Conservation (phyloP, 495 filamentous ascomycete genomes). For the Glarea lozoyensis region DNA sequence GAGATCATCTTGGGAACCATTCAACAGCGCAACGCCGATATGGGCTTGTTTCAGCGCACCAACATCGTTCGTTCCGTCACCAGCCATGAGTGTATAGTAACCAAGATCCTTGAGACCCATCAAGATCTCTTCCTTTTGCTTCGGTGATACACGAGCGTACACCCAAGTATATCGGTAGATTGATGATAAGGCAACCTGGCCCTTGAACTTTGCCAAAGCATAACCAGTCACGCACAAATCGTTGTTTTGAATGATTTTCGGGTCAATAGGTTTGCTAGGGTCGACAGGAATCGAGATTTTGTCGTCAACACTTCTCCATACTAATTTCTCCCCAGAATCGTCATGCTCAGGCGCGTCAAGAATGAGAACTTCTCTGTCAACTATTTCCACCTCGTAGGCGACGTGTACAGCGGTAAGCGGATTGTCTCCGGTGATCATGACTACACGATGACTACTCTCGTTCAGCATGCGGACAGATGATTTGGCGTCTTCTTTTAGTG, state of each 20-base stretch:
- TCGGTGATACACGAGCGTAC: slow-evolving; percentile 94
- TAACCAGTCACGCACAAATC: slow-evolving; percentile 97
- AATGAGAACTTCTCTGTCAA: slow-evolving; percentile 91
- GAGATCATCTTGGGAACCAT: slow-evolving; percentile 86
- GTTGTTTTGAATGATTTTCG: slow-evolving; percentile 72
- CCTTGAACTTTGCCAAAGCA: slow-evolving; percentile 82
- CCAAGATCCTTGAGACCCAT: slow-evolving; percentile 91
- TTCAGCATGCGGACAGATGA: slow-evolving; percentile 93
- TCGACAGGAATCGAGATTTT: slow-evolving; percentile 81
- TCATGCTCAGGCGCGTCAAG: slow-evolving; percentile 92
- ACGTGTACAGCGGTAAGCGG: slow-evolving; percentile 95
- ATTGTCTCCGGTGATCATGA: slow-evolving; percentile 99
- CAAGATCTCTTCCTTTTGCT: slow-evolving; percentile 98
- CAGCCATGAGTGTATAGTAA: slow-evolving; percentile 98
- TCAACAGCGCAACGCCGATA: slow-evolving; percentile 90
- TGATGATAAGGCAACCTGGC: slow-evolving; percentile 58
- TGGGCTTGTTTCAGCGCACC: slow-evolving; percentile 98
- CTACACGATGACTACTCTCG: slow-evolving; percentile 94
- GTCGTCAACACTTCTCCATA: slow-evolving; percentile 95
- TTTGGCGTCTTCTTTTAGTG: slow-evolving; percentile 93
- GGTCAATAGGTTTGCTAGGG: slow-evolving; percentile 70
- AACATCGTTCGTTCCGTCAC: slow-evolving; percentile 97
- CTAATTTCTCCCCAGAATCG: slow-evolving; percentile 66
- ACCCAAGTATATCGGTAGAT: slow-evolving; percentile 91
- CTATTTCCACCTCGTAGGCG: slow-evolving; percentile 91